Evolutionary conservation across 805 yeast species (phyloP).

Genomic region (Candida krabiensis): DNA sequence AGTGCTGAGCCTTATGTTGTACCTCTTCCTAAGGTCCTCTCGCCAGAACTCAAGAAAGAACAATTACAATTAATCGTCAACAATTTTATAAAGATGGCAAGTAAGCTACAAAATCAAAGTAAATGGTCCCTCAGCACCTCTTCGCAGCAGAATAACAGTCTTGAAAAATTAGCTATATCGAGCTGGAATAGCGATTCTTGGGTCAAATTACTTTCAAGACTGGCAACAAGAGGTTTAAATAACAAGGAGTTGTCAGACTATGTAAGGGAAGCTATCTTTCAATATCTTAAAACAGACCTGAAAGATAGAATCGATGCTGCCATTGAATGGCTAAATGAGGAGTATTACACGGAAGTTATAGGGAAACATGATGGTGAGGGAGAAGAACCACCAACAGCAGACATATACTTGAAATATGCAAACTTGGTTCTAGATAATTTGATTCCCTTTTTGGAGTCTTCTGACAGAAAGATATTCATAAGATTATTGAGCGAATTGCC

Average conservation of each 20-base stretch:
- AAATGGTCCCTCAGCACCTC: conserved; percentile 21
- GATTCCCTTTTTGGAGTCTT: conserved; percentile 79
- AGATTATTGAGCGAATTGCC: conserved; percentile 89
- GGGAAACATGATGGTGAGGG: conserved; percentile 20
- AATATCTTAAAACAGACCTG: conserved; percentile 72
- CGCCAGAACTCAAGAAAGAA: conserved; percentile 53
- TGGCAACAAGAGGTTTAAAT: conserved; percentile 79
- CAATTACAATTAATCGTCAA: conserved; percentile 59
- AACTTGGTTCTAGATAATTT: conserved; percentile 70
- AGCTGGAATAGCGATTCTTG: conserved; percentile 67
- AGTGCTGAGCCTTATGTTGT: conserved; percentile 37
- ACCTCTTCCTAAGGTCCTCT: conserved; percentile 58
- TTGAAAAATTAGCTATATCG: conserved; percentile 56
- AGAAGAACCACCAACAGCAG: conserved; percentile 14
- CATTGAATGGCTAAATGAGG: conserved; percentile 93
- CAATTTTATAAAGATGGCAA: conserved; percentile 54
- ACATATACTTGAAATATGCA: conserved; percentile 66
- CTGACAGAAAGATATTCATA: conserved; percentile 77
- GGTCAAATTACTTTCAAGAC: conserved; percentile 70
- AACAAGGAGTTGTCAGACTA: conserved; percentile 51
- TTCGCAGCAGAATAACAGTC: conserved; percentile 22
- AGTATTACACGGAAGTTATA: conserved; percentile 69
- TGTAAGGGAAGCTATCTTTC: conserved; percentile 69
- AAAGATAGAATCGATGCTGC: conserved; percentile 70
- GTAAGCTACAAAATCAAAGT: conserved; percentile 23